Base-by-base conservation (phyloP, 805 yeast genomes). In the Dipodascopsis tothii region DNA sequence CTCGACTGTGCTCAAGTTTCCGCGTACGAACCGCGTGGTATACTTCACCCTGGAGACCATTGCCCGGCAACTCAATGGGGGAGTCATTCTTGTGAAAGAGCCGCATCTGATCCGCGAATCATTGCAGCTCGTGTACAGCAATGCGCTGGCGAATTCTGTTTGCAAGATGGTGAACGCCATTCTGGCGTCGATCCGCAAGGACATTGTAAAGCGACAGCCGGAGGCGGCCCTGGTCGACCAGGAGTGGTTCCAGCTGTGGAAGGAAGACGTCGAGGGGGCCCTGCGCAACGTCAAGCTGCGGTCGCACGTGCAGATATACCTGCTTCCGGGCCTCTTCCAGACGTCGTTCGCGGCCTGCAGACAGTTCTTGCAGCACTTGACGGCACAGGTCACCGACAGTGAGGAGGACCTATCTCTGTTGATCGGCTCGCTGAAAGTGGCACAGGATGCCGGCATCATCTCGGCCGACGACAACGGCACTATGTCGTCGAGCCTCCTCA, bases 261-360 rank as follows among this genome's bases (percentile, higher is more conserved):
- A 65, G 16, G 51, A 55, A 0, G 57, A 65, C 0, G 65, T 75
- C 0, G 45, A 67, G 5, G 34, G 48, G 1, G 63, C 66, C 4
- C 60, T 81, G 39, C 44, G 55, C 1, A 53, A 63, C 23, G 50
- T 48, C 2, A 56, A 56, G 1, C 53, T 63, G 11, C 59, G 75
- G 19, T 66, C 69, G 37, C 76, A 79, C 45, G 65, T 81, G 2
- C 75, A 75, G 41, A 61, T 71, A 1, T 78, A 84, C 56, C 58
- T 86, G 3, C 57, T 87, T 16, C 87, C 88, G 0, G 67, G 67
- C 16, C 57, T 87, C 4, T 78, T 86, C 60, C 72, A 71, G 53
- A 59, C 70, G 25, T 74, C 81, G 2, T 67, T 71, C 1, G 45
- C 54, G 3, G 70, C 73, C 1, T 74, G 69, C 57, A 54, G 55